Base-by-base conservation (phyloP, 768 basidiomycete genomes). In the Chalciporus chontae region DNA sequence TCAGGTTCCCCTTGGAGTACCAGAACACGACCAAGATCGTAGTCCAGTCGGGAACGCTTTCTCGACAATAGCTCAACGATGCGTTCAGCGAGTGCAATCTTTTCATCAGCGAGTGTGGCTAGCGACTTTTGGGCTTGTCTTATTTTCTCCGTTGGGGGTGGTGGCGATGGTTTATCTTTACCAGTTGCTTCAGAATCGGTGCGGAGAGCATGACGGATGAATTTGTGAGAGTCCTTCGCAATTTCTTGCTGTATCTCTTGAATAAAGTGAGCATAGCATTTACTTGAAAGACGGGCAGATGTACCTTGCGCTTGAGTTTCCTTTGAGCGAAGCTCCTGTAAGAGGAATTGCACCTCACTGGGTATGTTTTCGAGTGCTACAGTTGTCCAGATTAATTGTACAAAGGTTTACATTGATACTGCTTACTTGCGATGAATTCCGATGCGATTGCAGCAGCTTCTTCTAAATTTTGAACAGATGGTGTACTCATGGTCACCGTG, bases 331-430 rank as follows among this genome's bases (percentile, higher is more conserved):
- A 78, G 77, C 53, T 78, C 77, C 14, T 73, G 69, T n/a, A 78
- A 67, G 15, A 78, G 66, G 52, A 71, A 72, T 21, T 74, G 72
- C 8, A 79, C 67, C 59, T 78, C 77, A 27, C 69, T 71, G 1
- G 77, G 77, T 50, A 78, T 63, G 53, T 78, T 78, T 49, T 78
- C 77, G 17, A 78, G 69, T 45, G 74, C 77, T 78, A 54, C 15
- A 24, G 17, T 26, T 11, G 11, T 21, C 43, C 36, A 37, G 15
- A 19, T 24, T 9, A 27, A 34, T 26, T 15, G n/a, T 9, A 40
- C 23, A 32, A 5, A n/a, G 3, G 29, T 36, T 3, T 9, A 31
- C 2, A 7, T 5, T 14, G n/a, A 10, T 13, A 36, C 3, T 4
- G 62, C 78, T 61, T 40, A 77, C 77, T 77, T 8, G 70, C 67